Evolutionary conservation across 495 filamentous ascomycete species (phyloP).

Genomic region (Astrothelium subdiscretum): DNA sequence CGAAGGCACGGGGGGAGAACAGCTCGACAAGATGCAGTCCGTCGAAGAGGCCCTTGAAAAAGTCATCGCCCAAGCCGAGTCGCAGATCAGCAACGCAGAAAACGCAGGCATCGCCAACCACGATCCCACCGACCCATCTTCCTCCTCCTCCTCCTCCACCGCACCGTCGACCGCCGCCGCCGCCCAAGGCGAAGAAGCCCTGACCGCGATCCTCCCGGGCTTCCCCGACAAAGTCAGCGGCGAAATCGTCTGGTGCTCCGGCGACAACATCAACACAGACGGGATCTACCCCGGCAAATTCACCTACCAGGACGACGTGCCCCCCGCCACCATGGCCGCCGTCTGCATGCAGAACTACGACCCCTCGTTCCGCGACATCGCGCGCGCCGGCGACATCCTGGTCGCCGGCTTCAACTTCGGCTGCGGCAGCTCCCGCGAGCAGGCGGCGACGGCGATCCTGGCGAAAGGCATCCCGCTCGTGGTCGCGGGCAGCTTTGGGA

Average conservation of each 20-base stretch:
- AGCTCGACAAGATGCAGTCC: constrained; percentile 49
- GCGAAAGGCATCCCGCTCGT: constrained; percentile 79
- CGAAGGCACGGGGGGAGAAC: constrained; percentile 53
- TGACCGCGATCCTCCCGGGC: constrained; percentile 55
- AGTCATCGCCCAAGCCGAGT: constrained; percentile 53
- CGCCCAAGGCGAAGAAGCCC: neutral
- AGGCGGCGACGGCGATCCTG: constrained; percentile 80
- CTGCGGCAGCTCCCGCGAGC: constrained; percentile 69
- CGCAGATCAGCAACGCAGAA: constrained; percentile 35
- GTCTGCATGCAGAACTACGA: constrained; percentile 96
- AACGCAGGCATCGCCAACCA: neutral
- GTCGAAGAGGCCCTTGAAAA: constrained; percentile 59
- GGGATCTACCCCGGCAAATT: constrained; percentile 84
- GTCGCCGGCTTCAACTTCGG: constrained; percentile 89
- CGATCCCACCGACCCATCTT: neutral
- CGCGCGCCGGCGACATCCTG: constrained; percentile 61
- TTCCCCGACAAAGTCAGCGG: constrained; percentile 56
- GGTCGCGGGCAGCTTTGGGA: constrained; percentile 74
- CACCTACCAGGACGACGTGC: constrained; percentile 80
- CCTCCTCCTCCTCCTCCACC: no score
- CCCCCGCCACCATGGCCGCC: constrained; percentile 65
- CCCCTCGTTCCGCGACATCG: constrained; percentile 45
- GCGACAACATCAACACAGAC: constrained; percentile 67
- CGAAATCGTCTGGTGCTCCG: constrained; percentile 60
- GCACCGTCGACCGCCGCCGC: constrained; percentile 5